Base-by-base conservation (phyloP, 1,284 basidiomycete genomes). In the Cutaneotrichosporon cavernicola region DNA sequence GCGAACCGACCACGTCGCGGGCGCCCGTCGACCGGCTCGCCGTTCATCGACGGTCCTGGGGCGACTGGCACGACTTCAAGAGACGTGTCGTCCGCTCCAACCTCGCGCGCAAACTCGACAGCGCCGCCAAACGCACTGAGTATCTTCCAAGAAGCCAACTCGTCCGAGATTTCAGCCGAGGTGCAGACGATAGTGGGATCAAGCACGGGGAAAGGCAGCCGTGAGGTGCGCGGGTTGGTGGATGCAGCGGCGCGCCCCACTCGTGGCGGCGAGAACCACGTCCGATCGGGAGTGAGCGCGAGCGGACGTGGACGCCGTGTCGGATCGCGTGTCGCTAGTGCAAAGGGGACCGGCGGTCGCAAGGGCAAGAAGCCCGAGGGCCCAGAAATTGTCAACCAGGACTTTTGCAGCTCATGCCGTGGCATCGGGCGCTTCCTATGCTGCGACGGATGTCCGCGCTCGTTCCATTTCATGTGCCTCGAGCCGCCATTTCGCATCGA, bases 391-490 rank as follows among this genome's bases (percentile, higher is more conserved):
- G 73, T 76, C 62, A 98, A 98, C 80, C 89, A 97, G 77, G 95
- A 98, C 79, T 92, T 91, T 74, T 98, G 95, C 79, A 95, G 93
- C 59, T 87, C 91, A 2, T 98, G 96, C 81, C 86, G 88, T 32
- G 84, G 84, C 14, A 82, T 83, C 57, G 85, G 85, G 32, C 90
- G 94, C 62, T 84, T 95, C 65, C 86, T 96, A 10, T 98, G 97
- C 79, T 99, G 96, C 80, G 96, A 99, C 77, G 94, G 95, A 14
- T 99, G 97, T 77, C 92, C 96, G 36, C 85, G 90, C 69, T 92
- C 93, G 26, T 99, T 97, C 80, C 96, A 99, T 81, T 88, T 98
- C 66, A 89, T 89, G 85, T 99, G 96, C 80, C 86, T 99, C 72
- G 91, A 97, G 77, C 96, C 96, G 50, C 96, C 96, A 26, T 86